A percentile compares a stretch with the other conserved stretches of the same genome.
Conservation (phyloP, 805 yeast species). For the Pichia gijzeniarum region DNA sequence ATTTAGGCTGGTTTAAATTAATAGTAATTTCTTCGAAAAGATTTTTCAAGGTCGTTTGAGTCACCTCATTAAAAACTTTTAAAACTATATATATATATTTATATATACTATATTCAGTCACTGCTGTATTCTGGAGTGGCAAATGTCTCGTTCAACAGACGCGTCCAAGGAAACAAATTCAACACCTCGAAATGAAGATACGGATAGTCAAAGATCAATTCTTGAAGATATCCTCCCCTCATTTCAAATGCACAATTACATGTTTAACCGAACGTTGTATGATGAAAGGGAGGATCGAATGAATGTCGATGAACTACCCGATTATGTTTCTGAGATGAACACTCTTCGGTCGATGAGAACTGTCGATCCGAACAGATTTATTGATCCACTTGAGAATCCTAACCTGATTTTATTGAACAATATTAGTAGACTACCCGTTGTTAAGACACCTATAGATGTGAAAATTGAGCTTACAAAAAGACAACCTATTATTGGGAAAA, state of each 20-base stretch:
- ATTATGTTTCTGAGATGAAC: constrained; percentile 11
- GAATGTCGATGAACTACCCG: constrained; percentile 15
- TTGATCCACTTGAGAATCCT: constrained; percentile 17
- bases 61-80: too few species aligned
- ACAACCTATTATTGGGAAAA: constrained; percentile 27
- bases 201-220: constrained; percentile 1
- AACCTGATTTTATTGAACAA: constrained; percentile 23
- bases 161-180: neutral
- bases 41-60: too few species aligned
- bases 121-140: too few species aligned
- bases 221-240: constrained; percentile 53
- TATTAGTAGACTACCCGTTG: constrained; percentile 15
- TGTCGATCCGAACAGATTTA: neutral
- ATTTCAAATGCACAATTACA: constrained; percentile 55
- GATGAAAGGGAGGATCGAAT: constrained; percentile 4
- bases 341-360: constrained; percentile 1
- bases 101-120: too few species aligned
- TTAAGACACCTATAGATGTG: constrained; percentile 20
- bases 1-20: too few species aligned
- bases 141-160: too few species aligned
- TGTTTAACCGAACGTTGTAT: constrained; percentile 17
- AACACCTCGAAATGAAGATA: neutral
- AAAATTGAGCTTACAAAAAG: constrained; percentile 33
- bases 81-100: too few species aligned
- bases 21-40: too few species aligned